Evolutionary conservation across 2,329 filamentous ascomycete genomes (phyloP).

Genomic region (Pleurostoma richardsiae): DNA sequence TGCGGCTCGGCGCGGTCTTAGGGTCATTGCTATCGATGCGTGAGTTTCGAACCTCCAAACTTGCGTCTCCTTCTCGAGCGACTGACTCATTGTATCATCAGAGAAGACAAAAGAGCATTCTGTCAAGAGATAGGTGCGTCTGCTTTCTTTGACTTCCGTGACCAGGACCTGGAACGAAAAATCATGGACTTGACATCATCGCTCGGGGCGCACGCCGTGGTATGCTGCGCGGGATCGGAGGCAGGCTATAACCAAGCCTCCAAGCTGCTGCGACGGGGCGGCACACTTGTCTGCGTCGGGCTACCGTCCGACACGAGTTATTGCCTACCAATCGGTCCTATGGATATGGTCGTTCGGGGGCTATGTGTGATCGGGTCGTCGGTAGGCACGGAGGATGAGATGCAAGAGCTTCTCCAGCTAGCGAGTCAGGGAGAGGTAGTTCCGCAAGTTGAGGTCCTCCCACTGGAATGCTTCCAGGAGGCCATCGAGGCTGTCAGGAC

Average conservation of each 20-base stretch:
- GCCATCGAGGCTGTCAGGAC: slow-evolving; percentile 4
- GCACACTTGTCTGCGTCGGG: slow-evolving; percentile 46
- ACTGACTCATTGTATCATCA: not conserved
- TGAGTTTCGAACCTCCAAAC: not conserved
- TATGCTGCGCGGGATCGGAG: slow-evolving; percentile 50
- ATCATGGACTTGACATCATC: slow-evolving; percentile 53
- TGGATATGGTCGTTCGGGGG: slow-evolving; percentile 4
- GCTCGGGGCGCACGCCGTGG: slow-evolving; percentile 54
- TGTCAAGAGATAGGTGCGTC: slow-evolving; percentile 53
- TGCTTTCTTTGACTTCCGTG: slow-evolving; percentile 59
- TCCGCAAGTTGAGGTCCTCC: slow-evolving; percentile 1
- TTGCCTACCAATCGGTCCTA: slow-evolving; percentile 1
- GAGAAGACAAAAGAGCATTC: slow-evolving; percentile 10
- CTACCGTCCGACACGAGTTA: slow-evolving; percentile 26
- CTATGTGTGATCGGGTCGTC: slow-evolving; percentile 3
- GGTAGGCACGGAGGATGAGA: slow-evolving; percentile 1
- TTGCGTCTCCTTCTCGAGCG: not conserved
- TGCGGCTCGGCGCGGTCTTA: slow-evolving; percentile 6
- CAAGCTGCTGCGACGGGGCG: slow-evolving; percentile 39
- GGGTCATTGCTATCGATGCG: slow-evolving; percentile 9
- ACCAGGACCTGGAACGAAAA: slow-evolving; percentile 34
- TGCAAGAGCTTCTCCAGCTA: slow-evolving; percentile 6
- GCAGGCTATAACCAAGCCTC: slow-evolving; percentile 43
- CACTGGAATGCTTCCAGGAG: not conserved
- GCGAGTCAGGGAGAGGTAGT: not conserved